These are phyloP conservation scores for Durio zibethinus DNA, from an alignment of 345 rosid species.

Conservation along the genomic window DNA sequence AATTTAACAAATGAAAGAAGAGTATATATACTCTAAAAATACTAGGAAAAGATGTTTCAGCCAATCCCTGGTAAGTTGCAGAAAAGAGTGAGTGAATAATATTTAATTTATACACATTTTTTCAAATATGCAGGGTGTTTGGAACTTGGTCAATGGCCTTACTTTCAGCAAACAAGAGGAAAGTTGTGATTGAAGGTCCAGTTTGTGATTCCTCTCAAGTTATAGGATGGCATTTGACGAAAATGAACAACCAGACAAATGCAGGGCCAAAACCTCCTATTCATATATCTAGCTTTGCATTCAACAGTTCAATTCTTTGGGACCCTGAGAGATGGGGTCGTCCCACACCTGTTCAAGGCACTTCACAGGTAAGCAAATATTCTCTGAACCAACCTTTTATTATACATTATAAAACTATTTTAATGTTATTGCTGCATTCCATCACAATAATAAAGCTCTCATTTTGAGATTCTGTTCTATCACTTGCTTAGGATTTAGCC, in stretches of 20 bases:
- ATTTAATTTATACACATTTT: not conserved
- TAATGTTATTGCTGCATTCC: not conserved
- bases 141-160: constrained; percentile 94
- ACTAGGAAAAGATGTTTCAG: not conserved
- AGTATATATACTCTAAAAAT: no score
- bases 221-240: constrained; percentile 80
- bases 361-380: constrained; percentile 49
- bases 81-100: not conserved
- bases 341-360: constrained; percentile 57
- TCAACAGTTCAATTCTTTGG: constrained; percentile 82
- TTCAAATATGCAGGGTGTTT: constrained; percentile 47
- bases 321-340: constrained; percentile 94
- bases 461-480: not conserved
- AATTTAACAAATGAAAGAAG: not conserved
- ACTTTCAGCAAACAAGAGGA: constrained; percentile 53
- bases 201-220: constrained; percentile 79
- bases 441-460: not conserved
- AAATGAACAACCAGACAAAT: constrained; percentile 46
- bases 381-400: not conserved
- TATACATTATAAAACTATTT: not conserved
- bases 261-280: constrained; percentile 36
- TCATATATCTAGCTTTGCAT: constrained; percentile 64
- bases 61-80: not conserved
- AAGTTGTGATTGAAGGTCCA: constrained; percentile 74
- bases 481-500: not conserved